Evolutionary conservation across 441 rosid species (phyloP), one percentile per base, ranked within the genome.

Genomic region (Erysimum pusillum): DNA sequence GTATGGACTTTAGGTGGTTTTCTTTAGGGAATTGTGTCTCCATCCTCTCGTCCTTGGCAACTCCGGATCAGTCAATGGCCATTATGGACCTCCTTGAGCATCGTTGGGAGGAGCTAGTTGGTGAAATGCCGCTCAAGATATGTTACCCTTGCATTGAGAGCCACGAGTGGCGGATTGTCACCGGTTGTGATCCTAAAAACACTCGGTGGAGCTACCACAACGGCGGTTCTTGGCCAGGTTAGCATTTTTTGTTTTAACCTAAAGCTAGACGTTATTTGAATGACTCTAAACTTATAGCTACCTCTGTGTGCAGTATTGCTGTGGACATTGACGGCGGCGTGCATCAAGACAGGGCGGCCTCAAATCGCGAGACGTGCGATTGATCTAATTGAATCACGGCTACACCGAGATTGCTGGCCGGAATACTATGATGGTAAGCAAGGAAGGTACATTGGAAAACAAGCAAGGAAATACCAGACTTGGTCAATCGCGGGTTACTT

Each of bases 221-320:
- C 39, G 99, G 99, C 13, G 98, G 99, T 73, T 92, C 99, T 63
- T 94, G 98, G 99, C 98, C 98, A 85, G 98, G 99, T 90, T 73
- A 71, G 72, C 44, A n/a, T n/a, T n/a, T n/a, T n/a, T n/a, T n/a
- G n/a, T n/a, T n/a, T n/a, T n/a, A n/a, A n/a, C n/a, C n/a, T n/a
- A n/a, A n/a, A n/a, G n/a, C n/a, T n/a, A n/a, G n/a, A n/a, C n/a
- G n/a, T n/a, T n/a, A n/a, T n/a, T n/a, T n/a, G n/a, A n/a, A n/a
- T n/a, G n/a, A n/a, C n/a, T n/a, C n/a, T n/a, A n/a, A n/a, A n/a
- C n/a, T n/a, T n/a, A n/a, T n/a, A n/a, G n/a, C n/a, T n/a, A n/a
- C n/a, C n/a, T n/a, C n/a, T n/a, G n/a, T n/a, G 53, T 85, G 85
- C 87, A 92, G 98, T 94, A 71, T 93, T 94, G 44, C 51, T 92